phyloP scores from a whole-genome alignment of 108 stramenopile species.

The Cyclotella distinguenda region DNA sequence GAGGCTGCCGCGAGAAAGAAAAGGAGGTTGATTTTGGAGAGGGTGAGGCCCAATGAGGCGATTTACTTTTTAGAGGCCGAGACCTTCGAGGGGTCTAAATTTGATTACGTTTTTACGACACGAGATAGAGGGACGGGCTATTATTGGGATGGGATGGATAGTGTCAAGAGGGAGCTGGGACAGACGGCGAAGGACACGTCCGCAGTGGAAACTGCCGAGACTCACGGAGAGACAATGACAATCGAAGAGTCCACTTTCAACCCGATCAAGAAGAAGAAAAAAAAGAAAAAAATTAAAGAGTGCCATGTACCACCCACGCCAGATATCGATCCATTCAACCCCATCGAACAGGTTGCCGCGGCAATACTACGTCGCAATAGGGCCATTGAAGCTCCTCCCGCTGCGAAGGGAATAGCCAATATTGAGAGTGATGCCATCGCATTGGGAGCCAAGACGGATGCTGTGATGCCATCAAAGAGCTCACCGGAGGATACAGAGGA shows the following conservation, averaged over 20 bases:
- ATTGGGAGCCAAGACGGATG: constrained; percentile 22
- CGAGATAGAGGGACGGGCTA: constrained; percentile 73
- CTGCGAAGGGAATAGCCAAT: constrained; percentile 8
- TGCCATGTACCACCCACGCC: constrained; percentile 27
- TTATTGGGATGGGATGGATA: constrained; percentile 88
- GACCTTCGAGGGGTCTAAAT: constrained; percentile 73
- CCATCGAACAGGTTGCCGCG: constrained; percentile 70
- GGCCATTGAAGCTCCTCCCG: constrained; percentile 36
- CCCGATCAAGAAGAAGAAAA: constrained; percentile 50
- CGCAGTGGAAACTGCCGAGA: neutral
- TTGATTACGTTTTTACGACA: constrained; percentile 86
- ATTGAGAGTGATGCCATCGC: constrained; percentile 36
- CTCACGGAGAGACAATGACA: constrained; percentile 7
- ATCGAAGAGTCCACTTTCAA: too few species aligned
- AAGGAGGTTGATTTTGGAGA: constrained; percentile 52
- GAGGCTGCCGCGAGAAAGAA: constrained; percentile 47
- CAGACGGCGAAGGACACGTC: neutral
- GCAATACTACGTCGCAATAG: constrained; percentile 58
- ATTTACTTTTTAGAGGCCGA: constrained; percentile 62
- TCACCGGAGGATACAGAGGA: neutral
- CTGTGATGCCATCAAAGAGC: constrained; percentile 3
- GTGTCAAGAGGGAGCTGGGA: constrained; percentile 54
- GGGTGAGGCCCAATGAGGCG: constrained; percentile 64
- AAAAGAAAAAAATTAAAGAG: constrained; percentile 40
- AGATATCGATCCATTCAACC: constrained; percentile 64